Evolutionary conservation across 768 basidiomycete species (phyloP).

Genomic region (Suillus placidus): DNA sequence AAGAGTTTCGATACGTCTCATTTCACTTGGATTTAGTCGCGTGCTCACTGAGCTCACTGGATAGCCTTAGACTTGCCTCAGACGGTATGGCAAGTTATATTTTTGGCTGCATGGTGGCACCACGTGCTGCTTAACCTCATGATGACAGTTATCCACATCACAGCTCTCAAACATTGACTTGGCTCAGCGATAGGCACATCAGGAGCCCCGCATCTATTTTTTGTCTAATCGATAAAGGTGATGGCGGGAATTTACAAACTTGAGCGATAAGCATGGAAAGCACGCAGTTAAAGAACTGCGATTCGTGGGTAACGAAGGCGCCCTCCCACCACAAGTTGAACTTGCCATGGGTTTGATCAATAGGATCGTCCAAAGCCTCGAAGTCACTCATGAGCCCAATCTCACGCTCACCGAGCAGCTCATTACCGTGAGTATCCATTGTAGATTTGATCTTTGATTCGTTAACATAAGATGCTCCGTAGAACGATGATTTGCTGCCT

Average conservation of each 20-base stretch:
- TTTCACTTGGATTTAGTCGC: background rate
- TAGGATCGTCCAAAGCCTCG: slow-evolving; percentile 38
- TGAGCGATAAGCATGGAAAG: slow-evolving; percentile 1
- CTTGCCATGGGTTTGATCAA: slow-evolving; percentile 27
- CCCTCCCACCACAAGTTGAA: background rate
- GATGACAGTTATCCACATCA: background rate
- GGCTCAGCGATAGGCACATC: background rate
- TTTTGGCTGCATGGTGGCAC: background rate
- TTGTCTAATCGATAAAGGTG: background rate
- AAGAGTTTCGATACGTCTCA: background rate
- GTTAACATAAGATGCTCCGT: slow-evolving; percentile 13
- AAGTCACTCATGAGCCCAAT: slow-evolving; percentile 56
- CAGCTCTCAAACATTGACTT: background rate
- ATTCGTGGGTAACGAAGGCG: background rate
- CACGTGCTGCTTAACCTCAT: background rate
- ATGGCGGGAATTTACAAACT: background rate
- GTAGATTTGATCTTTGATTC: background rate
- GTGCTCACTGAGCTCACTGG: background rate
- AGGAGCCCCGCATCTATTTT: background rate
- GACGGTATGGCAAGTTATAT: background rate
- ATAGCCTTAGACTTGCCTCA: background rate
- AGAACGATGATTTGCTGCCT: slow-evolving; percentile 78
- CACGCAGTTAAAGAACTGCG: background rate
- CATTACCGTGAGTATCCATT: slow-evolving; percentile 48
- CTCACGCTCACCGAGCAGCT: slow-evolving; percentile 59